These are phyloP conservation scores for Fusarium sublunatum DNA, from an alignment of 2,329 filamentous ascomycete genomes.

Conservation along the genomic window DNA sequence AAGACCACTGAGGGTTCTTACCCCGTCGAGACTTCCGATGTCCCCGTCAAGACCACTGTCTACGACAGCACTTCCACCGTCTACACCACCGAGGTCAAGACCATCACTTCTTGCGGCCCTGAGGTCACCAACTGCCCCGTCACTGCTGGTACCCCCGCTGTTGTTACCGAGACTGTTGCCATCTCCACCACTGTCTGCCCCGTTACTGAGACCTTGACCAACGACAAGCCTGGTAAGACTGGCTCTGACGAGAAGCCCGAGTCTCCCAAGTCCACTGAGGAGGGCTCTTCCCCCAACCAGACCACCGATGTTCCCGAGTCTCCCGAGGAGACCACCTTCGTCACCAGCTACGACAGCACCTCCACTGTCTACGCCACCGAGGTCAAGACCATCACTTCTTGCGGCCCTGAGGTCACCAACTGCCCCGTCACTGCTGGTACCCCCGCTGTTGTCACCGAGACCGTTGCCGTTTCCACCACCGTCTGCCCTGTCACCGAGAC, in stretches of 20 bases:
- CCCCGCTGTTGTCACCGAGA: conserved; percentile 35
- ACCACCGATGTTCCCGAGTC: conserved; percentile 23
- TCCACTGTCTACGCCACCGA: conserved; percentile 50
- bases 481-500: conserved; percentile 42
- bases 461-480: conserved; percentile 33
- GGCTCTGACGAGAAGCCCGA: conserved; percentile 33
- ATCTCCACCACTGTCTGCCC: conserved; percentile 42
- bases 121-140: conserved; percentile 62
- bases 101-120: conserved; percentile 43
- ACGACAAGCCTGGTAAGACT: conserved; percentile 31
- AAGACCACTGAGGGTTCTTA: conserved; percentile 34
- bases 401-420: conserved; percentile 54
- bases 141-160: conserved; percentile 39
- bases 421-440: conserved; percentile 56
- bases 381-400: conserved; percentile 49
- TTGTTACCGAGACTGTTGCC: conserved; percentile 44
- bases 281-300: conserved; percentile 6
- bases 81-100: conserved; percentile 36
- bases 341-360: conserved; percentile 48
- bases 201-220: conserved; percentile 32
- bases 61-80: conserved; percentile 28
- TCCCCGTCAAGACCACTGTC: conserved; percentile 31
- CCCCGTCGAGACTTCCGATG: conserved; percentile 57
- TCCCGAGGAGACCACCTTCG: conserved; percentile 37
- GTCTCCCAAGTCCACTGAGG: conserved; percentile 44